Evolutionary conservation across 2,329 filamentous ascomycete genomes (phyloP), one percentile per base, ranked within the genome.

Genomic region (Diaporthe citri): DNA sequence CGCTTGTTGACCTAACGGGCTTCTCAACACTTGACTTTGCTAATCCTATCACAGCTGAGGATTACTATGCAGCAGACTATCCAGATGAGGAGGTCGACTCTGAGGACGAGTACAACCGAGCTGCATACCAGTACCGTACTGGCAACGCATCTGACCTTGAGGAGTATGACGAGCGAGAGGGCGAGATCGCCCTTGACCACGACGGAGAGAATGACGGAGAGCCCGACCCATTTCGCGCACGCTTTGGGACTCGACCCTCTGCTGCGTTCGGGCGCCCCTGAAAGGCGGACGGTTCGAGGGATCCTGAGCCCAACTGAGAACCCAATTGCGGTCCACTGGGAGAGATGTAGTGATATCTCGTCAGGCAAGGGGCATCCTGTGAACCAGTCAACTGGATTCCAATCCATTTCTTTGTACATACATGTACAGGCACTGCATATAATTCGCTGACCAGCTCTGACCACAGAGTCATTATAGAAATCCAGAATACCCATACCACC

Each of bases 11-110:
- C 55, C 15, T 3, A 15, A 15, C 9, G 75, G 17, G 6, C 20
- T 39, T 55, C 31, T 73, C 73, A 60, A 77, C 76, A 41, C 5
- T 41, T 69, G 1, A 22, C 7, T 28, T 28, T 64, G 36, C 13
- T 76, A 31, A 79, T 78, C 41, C 13, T 2, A 9, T 46, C 56
- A n/a, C 76, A 92, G 93, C 94, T 48, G 94, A 96, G 81, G 93
- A 95, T 79, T 92, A 95, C 82, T 95, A 95, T 80, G 91, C 92
- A 4, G 92, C 93, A 72, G 94, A 96, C 81, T 96, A 96, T 78
- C 94, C 94, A 0, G 94, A 96, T 76, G 93, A 96, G 72, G 94
- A 96, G 81, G 88, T 95, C 20, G 92, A 91, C 59, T 92, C 91
- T 22, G 93, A 95, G 78, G 92, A 93, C 77, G 91, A 93, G 81